phyloP scores from a whole-genome alignment of 2,329 filamentous ascomycete genomes.

The Trichoderma harzianum region DNA sequence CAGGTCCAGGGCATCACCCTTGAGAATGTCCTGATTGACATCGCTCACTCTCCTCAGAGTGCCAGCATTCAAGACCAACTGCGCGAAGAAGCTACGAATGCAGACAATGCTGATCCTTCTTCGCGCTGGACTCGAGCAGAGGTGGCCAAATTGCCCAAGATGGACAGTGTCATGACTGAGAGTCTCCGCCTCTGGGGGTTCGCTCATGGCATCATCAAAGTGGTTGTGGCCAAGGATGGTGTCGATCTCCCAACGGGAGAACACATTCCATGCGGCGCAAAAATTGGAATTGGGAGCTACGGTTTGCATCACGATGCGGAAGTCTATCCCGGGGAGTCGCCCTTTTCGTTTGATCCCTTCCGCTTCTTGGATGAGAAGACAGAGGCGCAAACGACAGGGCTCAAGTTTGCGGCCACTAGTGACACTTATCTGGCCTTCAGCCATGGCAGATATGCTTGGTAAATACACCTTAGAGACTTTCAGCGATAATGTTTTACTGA shows the following conservation, averaged over 20 bases:
- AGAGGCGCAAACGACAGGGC: background rate
- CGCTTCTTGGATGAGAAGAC: background rate
- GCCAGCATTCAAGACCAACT: background rate
- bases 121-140: conserved; percentile 1
- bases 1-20: conserved; percentile 2
- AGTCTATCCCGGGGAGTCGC: background rate
- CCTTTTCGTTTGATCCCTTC: conserved; percentile 2
- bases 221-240: conserved; percentile 1
- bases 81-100: background rate
- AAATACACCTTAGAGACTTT: background rate
- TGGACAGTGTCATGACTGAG: conserved; percentile 1
- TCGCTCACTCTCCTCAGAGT: background rate
- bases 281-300: background rate
- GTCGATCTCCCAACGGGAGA: conserved; percentile 1
- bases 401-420: conserved; percentile 1
- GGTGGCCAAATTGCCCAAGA: background rate
- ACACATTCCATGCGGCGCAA: background rate
- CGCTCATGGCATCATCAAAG: background rate
- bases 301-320: background rate
- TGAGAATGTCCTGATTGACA: conserved; percentile 1
- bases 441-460: conserved; percentile 1
- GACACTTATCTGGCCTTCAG: background rate
- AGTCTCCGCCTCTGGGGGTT: conserved; percentile 3
- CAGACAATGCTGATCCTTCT: background rate
- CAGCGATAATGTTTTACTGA: background rate